Conservation (phyloP, 306 rosid genomes). For the Myrica gale region DNA sequence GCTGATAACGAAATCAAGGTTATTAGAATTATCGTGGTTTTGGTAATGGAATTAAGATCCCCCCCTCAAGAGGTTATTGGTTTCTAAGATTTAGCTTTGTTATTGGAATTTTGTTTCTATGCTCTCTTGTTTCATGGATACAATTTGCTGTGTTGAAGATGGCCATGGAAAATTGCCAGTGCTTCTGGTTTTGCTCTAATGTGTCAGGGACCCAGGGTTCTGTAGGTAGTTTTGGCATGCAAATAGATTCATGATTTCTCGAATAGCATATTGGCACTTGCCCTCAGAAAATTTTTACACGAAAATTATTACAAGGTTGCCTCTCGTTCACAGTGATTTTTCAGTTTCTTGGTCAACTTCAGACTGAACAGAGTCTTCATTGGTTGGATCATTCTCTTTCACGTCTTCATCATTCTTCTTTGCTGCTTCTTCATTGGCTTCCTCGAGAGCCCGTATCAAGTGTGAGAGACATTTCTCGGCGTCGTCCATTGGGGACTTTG, state of each 20-base stretch:
- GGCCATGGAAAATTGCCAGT: background rate
- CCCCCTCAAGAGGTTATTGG: too few species aligned
- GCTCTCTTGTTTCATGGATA: background rate
- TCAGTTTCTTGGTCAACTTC: conserved; percentile 17
- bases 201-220: background rate
- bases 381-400: conserved; percentile 26
- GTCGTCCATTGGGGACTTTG: conserved; percentile 64
- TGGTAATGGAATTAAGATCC: too few species aligned
- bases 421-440: conserved; percentile 32
- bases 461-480: conserved; percentile 54
- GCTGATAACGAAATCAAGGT: too few species aligned
- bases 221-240: background rate
- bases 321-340: conserved; percentile 14
- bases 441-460: conserved; percentile 58
- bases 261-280: background rate
- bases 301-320: background rate
- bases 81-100: background rate
- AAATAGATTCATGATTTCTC: background rate
- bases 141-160: background rate
- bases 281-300: conserved; percentile 16
- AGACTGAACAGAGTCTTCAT: conserved; percentile 25
- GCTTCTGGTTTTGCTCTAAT: background rate
- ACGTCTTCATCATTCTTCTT: conserved; percentile 34
- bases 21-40: too few species aligned
- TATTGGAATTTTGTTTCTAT: background rate